These are phyloP conservation scores for Tylopilus cervinicoccineus DNA, from an alignment of 768 basidiomycete genomes.

Conservation along the genomic window DNA sequence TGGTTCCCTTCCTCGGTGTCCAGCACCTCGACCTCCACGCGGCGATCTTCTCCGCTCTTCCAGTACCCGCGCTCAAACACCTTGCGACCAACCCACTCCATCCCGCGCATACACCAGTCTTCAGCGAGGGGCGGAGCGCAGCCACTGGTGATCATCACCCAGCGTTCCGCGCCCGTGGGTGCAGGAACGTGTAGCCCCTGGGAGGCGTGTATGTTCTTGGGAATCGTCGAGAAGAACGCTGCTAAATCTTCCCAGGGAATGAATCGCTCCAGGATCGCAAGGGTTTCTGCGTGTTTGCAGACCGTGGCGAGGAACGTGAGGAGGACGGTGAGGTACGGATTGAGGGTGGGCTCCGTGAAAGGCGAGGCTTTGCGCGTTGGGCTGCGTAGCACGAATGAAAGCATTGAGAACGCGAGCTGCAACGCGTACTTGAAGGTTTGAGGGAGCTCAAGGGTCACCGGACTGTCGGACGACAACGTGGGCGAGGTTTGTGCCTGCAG, in stretches of 20 bases:
- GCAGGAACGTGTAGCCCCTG: constrained; percentile 38
- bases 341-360: constrained; percentile 54
- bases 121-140: constrained; percentile 77
- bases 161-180: constrained; percentile 43
- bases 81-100: constrained; percentile 91
- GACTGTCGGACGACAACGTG: constrained; percentile 30
- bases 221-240: constrained; percentile 56
- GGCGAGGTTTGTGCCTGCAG: constrained; percentile 24
- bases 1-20: constrained; percentile 54
- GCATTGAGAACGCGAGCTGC: constrained; percentile 73
- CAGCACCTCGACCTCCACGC: constrained; percentile 76
- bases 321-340: constrained; percentile 83
- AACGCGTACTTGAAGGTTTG: constrained; percentile 69
- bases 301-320: constrained; percentile 87
- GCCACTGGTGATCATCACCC: constrained; percentile 65
- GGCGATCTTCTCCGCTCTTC: constrained; percentile 69
- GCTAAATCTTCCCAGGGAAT: constrained; percentile 85
- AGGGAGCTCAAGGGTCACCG: constrained; percentile 45
- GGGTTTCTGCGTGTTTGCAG: constrained; percentile 57
- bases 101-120: constrained; percentile 93
- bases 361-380: constrained; percentile 59
- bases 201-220: constrained; percentile 46
- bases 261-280: constrained; percentile 62
- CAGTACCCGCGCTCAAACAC: constrained; percentile 95
- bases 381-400: constrained; percentile 64